Evolutionary conservation across 169 alveolate genomes (phyloP).

Genomic region (Eimeria praecox): DNA sequence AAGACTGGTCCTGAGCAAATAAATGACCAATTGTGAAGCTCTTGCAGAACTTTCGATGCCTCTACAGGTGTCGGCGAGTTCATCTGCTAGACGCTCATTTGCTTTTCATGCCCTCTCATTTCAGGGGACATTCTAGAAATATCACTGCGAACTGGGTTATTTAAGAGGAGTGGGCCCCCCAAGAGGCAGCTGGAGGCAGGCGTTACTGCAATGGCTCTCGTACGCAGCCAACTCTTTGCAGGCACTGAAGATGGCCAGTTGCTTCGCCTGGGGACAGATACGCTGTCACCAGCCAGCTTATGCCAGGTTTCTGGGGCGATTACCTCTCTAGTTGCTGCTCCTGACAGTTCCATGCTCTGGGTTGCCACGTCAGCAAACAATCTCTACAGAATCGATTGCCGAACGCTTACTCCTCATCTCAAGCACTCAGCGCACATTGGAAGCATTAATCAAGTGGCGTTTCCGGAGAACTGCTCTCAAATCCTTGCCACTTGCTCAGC

Average conservation of each 20-base stretch:
- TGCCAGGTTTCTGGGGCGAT: constrained; percentile 93
- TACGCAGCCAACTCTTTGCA: constrained; percentile 93
- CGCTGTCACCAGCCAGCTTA: constrained; percentile 80
- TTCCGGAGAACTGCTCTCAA: constrained; percentile 81
- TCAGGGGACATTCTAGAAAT: constrained; percentile 78
- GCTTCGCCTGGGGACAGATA: constrained; percentile 89
- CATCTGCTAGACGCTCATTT: neutral
- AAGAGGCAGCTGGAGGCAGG: constrained; percentile 92
- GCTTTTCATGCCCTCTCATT: neutral
- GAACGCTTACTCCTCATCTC: constrained; percentile 92
- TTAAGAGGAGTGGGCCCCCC: constrained; percentile 91
- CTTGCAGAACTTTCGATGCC: neutral
- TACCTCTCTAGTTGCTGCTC: constrained; percentile 92
- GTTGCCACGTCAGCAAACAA: constrained; percentile 92
- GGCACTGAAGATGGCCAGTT: constrained; percentile 95
- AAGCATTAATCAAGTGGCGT: constrained; percentile 87
- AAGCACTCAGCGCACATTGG: constrained; percentile 95
- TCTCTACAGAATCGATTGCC: constrained; percentile 94
- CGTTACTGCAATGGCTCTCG: constrained; percentile 90
- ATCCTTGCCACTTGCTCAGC: constrained; percentile 94
- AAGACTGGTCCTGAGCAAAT: neutral
- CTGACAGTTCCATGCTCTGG: constrained; percentile 93
- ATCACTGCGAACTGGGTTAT: constrained; percentile 87
- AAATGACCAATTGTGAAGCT: neutral
- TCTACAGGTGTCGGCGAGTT: neutral